These are phyloP conservation scores for Westerdykella ornata DNA, from an alignment of 2,329 filamentous ascomycete species.

Conservation along the genomic window DNA sequence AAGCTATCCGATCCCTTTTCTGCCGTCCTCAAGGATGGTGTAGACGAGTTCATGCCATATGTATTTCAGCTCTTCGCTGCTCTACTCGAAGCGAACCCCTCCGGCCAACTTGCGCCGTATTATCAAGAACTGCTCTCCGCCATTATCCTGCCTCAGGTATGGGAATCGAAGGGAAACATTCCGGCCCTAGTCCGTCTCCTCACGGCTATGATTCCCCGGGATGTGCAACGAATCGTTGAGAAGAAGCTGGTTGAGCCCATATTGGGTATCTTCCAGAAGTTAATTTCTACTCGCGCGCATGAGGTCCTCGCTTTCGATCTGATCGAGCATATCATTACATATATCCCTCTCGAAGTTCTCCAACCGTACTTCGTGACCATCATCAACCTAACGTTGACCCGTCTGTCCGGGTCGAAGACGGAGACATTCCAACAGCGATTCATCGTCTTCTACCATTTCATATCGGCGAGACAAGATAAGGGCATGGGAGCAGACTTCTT, in stretches of 20 bases:
- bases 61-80: slow-evolving; percentile 93
- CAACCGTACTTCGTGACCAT: slow-evolving; percentile 74
- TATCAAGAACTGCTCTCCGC: slow-evolving; percentile 74
- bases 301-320: slow-evolving; percentile 86
- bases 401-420: slow-evolving; percentile 64
- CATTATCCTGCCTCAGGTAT: slow-evolving; percentile 72
- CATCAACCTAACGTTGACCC: slow-evolving; percentile 71
- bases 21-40: slow-evolving; percentile 69
- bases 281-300: slow-evolving; percentile 73
- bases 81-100: slow-evolving; percentile 77
- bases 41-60: slow-evolving; percentile 92
- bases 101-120: slow-evolving; percentile 68
- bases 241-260: slow-evolving; percentile 80
- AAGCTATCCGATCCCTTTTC: slow-evolving; percentile 80
- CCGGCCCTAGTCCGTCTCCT: slow-evolving; percentile 83
- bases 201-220: slow-evolving; percentile 74
- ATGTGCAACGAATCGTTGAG: slow-evolving; percentile 62
- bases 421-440: slow-evolving; percentile 84
- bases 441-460: slow-evolving; percentile 87
- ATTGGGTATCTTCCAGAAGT: slow-evolving; percentile 91
- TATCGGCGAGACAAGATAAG: slow-evolving; percentile 69
- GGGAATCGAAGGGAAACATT: slow-evolving; percentile 89
- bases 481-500: slow-evolving; percentile 92
- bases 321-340: slow-evolving; percentile 69
- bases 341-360: slow-evolving; percentile 66